Conservation (phyloP, 2,329 filamentous ascomycete species). For the Lecanicillium sp. region DNA sequence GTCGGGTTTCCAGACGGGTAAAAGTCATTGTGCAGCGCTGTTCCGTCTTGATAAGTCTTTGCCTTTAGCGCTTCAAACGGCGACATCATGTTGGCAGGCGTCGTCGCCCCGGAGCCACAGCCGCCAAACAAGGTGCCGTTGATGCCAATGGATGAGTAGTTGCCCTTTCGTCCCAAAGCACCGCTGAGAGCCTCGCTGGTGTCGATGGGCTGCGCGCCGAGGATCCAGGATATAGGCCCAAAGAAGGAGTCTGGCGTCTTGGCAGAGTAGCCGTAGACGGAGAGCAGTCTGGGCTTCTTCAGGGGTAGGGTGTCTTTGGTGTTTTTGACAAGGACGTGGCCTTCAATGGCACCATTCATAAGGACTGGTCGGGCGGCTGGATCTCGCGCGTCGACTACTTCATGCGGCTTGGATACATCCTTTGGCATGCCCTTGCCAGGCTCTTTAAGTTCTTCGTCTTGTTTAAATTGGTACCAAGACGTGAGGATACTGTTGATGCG, state of each 20-base stretch:
- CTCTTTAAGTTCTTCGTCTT: conserved; percentile 36
- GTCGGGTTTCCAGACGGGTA: conserved; percentile 30
- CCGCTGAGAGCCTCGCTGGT: conserved; percentile 20
- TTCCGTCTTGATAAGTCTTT: conserved; percentile 45
- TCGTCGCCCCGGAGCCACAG: conserved; percentile 39
- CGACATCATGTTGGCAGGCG: conserved; percentile 37
- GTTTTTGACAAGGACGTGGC: conserved; percentile 59
- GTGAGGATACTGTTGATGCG: conserved; percentile 31
- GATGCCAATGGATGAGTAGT: conserved; percentile 34
- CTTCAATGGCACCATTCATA: conserved; percentile 50
- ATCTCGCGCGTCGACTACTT: conserved; percentile 46
- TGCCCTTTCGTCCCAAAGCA: conserved; percentile 11
- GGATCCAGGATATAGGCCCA: conserved; percentile 25
- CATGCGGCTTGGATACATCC: conserved; percentile 40
- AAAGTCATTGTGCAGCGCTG: conserved; percentile 53
- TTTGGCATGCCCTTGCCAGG: conserved; percentile 44
- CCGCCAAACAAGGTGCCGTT: conserved; percentile 30
- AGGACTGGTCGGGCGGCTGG: conserved; percentile 28
- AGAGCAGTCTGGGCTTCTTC: conserved; percentile 38
- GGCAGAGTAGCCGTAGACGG: conserved; percentile 55
- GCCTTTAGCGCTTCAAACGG: conserved; percentile 47
- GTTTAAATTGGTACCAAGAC: conserved; percentile 47
- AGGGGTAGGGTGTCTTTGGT: conserved; percentile 45
- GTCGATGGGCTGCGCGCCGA: conserved; percentile 30
- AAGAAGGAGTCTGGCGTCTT: conserved; percentile 35